Evolutionary conservation across 2,329 filamentous ascomycete genomes (phyloP), one percentile per base, ranked within the genome.

Genomic region (Fusarium sp.): DNA sequence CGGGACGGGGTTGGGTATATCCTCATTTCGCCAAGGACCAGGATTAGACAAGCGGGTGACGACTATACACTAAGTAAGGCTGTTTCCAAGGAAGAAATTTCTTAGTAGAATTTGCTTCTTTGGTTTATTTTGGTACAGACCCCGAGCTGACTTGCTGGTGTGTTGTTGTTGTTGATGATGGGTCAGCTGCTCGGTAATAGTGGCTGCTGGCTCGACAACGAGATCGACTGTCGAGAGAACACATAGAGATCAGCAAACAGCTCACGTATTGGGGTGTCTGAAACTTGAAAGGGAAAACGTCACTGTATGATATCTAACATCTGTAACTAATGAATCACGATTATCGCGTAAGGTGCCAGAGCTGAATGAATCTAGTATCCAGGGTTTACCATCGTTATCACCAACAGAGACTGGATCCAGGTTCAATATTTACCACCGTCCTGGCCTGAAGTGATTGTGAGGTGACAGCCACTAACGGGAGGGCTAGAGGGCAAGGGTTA

Each of bases 21-120:
- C 73, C 70, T 76, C 74, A 76, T 76, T 75, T 76, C 66, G 70
- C 71, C 46, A 59, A 65, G 54, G 56, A 52, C 69, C 64, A 50
- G 70, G 61, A 57, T 67, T 60, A 64, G 46, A 45, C 54, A 70
- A 65, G 67, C 41, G 68, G 68, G 65, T 66, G 60, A 45, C 49
- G 18, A 54, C 27, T 60, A 54, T 58, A 33, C 35, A 48, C 52
- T 38, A 23, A 49, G 49, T 38, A 57, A 53, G 56, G 40, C 54
- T 64, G 69, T 46, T 63, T 55, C 40, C 41, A 32, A 49, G 64
- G 27, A 64, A 58, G 69, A 32, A 44, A 30, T 27, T 44, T 59
- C 27, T 57, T 30, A 40, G 61, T 42, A 59, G 40, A 42, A 60
- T 64, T 72, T 70, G 54, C 70, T 57, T 70, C 48, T 71, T 52